A percentile compares a stretch with the other conserved stretches of the same genome.
phyloP scores from a whole-genome alignment of 2,329 filamentous ascomycete species.

The Clonostachys chloroleuca region DNA sequence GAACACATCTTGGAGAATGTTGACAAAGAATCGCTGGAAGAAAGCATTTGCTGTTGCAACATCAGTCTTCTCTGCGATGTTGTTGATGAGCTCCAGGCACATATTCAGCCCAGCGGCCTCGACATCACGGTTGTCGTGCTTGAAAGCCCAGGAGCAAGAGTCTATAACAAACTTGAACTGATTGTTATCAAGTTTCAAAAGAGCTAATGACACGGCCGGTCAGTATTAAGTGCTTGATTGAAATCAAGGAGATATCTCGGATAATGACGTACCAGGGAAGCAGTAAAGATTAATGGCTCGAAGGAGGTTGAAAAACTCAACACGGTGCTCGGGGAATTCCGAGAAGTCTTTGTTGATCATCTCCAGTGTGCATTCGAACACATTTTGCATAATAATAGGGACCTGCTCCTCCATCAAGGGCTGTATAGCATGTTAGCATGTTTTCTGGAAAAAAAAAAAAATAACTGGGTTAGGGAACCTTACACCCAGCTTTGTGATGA shows the following conservation, averaged over 20 bases:
- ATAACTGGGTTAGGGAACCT: slow-evolving; percentile 31
- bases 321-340: slow-evolving; percentile 95
- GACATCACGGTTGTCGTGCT: slow-evolving; percentile 98
- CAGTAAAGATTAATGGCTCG: slow-evolving; percentile 96
- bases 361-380: slow-evolving; percentile 96
- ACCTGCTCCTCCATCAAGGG: slow-evolving; percentile 97
- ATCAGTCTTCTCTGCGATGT: slow-evolving; percentile 93
- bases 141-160: slow-evolving; percentile 99
- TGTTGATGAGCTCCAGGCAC: slow-evolving; percentile 95
- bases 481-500: slow-evolving; percentile 95
- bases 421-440: slow-evolving; percentile 33
- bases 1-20: slow-evolving; percentile 95
- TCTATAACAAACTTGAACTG: slow-evolving; percentile 99
- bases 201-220: slow-evolving; percentile 36
- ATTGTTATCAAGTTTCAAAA: slow-evolving; percentile 88
- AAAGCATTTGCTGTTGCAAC: slow-evolving; percentile 83
- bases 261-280: slow-evolving; percentile 63
- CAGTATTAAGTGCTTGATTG: not conserved
- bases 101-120: slow-evolving; percentile 95
- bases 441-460: not conserved
- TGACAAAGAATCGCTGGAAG: slow-evolving; percentile 96
- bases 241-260: not conserved
- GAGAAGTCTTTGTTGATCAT: slow-evolving; percentile 99
- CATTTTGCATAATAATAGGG: slow-evolving; percentile 94
- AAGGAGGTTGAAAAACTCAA: slow-evolving; percentile 98